Evolutionary conservation across 1,284 basidiomycete species (phyloP).

Genomic region (Pyrrhoderma noxium): DNA sequence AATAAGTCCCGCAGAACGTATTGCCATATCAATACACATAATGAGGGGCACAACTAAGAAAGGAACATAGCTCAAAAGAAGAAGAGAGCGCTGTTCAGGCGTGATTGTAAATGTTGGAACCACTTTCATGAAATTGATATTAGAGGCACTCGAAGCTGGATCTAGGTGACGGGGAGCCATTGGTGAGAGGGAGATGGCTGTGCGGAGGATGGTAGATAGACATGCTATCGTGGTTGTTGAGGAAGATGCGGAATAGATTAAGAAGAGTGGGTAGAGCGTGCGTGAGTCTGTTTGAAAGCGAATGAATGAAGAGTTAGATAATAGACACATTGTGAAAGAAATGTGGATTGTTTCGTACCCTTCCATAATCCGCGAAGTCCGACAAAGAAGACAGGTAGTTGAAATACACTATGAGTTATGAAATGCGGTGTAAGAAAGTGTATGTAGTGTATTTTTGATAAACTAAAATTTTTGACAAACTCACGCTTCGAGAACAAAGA

Average conservation of each 20-base stretch:
- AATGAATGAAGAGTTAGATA: constrained; percentile 15
- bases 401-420: constrained; percentile 69
- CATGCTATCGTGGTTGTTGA: constrained; percentile 73
- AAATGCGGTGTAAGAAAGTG: constrained; percentile 18
- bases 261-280: constrained; percentile 46
- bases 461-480: constrained; percentile 7
- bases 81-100: constrained; percentile 36
- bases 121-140: not conserved
- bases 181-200: constrained; percentile 31
- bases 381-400: constrained; percentile 69
- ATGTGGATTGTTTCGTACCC: constrained; percentile 34
- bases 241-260: constrained; percentile 72
- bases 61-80: constrained; percentile 70
- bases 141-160: not conserved
- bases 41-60: constrained; percentile 66
- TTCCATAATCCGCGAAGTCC: constrained; percentile 61
- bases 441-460: constrained; percentile 15
- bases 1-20: constrained; percentile 29
- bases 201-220: constrained; percentile 48
- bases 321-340: not conserved
- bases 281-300: constrained; percentile 34
- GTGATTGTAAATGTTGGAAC: constrained; percentile 27
- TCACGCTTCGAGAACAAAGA: constrained; percentile 48
- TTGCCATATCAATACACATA: constrained; percentile 68
- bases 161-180: constrained; percentile 23